phyloP scores from a whole-genome alignment of 2,329 filamentous ascomycete species.

The Talaromyces sp. region DNA sequence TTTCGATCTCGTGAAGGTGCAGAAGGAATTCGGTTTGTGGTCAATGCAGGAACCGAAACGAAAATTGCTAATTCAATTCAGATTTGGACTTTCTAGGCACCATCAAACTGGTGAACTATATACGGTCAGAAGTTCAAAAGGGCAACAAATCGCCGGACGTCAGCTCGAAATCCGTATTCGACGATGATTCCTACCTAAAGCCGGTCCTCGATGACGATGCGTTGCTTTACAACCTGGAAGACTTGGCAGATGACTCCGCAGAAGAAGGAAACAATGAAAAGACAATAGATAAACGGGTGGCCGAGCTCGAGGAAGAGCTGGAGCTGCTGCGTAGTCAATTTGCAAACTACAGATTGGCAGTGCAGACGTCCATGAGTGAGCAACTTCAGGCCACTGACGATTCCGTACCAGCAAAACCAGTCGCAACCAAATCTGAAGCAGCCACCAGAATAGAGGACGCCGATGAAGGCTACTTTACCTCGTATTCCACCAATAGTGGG shows the following conservation, averaged over 20 bases:
- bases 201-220: constrained; percentile 87
- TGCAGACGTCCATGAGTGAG: constrained; percentile 63
- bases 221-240: constrained; percentile 80
- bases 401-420: constrained; percentile 4
- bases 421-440: background rate
- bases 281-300: constrained; percentile 46
- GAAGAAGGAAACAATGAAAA: constrained; percentile 15
- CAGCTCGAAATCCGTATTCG: constrained; percentile 59
- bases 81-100: constrained; percentile 68
- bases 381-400: constrained; percentile 58
- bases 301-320: constrained; percentile 59
- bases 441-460: constrained; percentile 38
- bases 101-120: constrained; percentile 71
- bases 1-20: constrained; percentile 63
- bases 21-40: constrained; percentile 47
- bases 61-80: constrained; percentile 27
- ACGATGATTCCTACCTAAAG: constrained; percentile 75
- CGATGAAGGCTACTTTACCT: constrained; percentile 60
- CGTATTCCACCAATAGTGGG: constrained; percentile 65
- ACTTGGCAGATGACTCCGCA: constrained; percentile 52
- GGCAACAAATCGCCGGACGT: constrained; percentile 50
- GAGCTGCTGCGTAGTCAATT: constrained; percentile 59
- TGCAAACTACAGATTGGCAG: constrained; percentile 60
- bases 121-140: constrained; percentile 45
- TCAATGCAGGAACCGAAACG: constrained; percentile 11